Evolutionary conservation across 805 yeast species (phyloP), one percentile per base, ranked within the genome.

Genomic region (Candida methanosorbosa): DNA sequence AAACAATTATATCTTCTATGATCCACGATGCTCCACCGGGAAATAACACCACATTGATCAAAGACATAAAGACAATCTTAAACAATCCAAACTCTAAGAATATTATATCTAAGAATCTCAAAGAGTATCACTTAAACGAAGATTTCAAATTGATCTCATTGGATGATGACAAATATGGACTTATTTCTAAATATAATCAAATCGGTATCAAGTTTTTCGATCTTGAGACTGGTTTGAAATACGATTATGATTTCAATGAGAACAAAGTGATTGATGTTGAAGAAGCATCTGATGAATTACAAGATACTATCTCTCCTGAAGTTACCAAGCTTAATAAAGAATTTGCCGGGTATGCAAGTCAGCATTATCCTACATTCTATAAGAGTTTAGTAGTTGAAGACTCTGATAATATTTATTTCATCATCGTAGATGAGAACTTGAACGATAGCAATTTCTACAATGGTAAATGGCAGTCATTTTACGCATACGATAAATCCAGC

Each of bases 391-490:
- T 71, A 4, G 54, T 70, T 25, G 73, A 73, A 1, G 57, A 45
- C 11, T 44, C 64, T 6, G 52, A 47, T 15, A 33, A 45, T 9
- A 33, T 45, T 11, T 44, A 51, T 22, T 47, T 87, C 6, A 65
- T 82, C 6, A 66, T 87, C 18, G 68, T 81, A 31, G 94, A 90
- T 35, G 79, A 76, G 44, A 78, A 75, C 56, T 64, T 75, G 44
- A 85, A 80, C 54, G 75, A 82, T 30, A 67, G 70, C 27, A 90
- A 90, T 62, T 87, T 67, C 61, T 84, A 88, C 73, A 86, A 86
- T 48, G 97, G 97, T 7, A 73, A 77, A 52, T 87, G 97, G 96
- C 72, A 65, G 35, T 78, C 94, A 1, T 61, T 64, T 40, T 87
- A 85, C 57, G 50, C 59, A 6, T 62, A 71, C 38, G 54, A 68